Conservation (phyloP, 345 rosid genomes). For the Linum usitatissimum region DNA sequence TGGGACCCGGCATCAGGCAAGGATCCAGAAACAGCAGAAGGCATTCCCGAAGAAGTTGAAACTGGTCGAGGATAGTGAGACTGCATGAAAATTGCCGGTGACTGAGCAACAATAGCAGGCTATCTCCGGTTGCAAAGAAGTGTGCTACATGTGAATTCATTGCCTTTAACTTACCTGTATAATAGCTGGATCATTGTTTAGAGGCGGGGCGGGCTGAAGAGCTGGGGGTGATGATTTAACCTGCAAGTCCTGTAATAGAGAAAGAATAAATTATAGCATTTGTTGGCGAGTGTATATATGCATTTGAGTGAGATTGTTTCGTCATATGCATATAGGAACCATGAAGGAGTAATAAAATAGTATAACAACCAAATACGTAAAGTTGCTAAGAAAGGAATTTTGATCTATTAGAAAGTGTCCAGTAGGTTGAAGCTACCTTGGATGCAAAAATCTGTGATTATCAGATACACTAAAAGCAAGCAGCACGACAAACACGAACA, state of each 20-base stretch:
- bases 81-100: conserved; percentile 30
- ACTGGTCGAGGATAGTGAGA: conserved; percentile 72
- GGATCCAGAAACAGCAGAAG: conserved; percentile 45
- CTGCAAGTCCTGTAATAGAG: conserved; percentile 65
- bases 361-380: no score
- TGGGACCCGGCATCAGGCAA: conserved; percentile 46
- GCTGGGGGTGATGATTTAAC: conserved; percentile 84
- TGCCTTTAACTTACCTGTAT: conserved; percentile 50
- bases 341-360: neutral
- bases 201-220: conserved; percentile 43
- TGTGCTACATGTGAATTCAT: neutral
- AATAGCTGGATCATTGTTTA: conserved; percentile 86
- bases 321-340: neutral
- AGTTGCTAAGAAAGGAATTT: neutral
- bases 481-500: no score
- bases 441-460: neutral
- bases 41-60: conserved; percentile 45
- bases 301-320: no score
- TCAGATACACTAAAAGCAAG: no score
- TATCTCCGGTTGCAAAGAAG: conserved; percentile 6
- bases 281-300: neutral
- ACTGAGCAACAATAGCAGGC: conserved; percentile 3
- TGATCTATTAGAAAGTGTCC: neutral
- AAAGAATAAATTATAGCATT: neutral
- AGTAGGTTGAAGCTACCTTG: neutral